These are phyloP conservation scores for Tuber aestivum DNA, from an alignment of 495 filamentous ascomycete species.

Conservation along the genomic window DNA sequence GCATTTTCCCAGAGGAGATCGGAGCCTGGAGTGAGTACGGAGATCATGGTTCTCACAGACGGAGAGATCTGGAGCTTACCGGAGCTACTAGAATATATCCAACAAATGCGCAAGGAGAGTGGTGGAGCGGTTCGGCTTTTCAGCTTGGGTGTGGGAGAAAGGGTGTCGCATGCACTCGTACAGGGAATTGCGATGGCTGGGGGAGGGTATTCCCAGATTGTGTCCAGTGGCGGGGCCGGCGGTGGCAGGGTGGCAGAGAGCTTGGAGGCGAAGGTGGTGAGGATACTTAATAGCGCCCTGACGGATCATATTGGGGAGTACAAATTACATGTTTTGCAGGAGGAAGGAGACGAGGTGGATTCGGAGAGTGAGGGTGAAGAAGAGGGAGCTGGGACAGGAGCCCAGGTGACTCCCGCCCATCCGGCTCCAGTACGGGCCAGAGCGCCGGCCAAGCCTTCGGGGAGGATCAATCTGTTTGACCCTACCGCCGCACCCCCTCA, in stretches of 20 bases:
- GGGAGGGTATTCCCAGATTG: constrained; percentile 58
- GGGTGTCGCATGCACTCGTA: constrained; percentile 58
- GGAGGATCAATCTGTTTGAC: constrained; percentile 13
- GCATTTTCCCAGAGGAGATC: constrained; percentile 21
- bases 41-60: constrained; percentile 63
- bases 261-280: constrained; percentile 58
- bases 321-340: constrained; percentile 56
- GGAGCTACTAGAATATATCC: constrained; percentile 51
- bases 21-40: constrained; percentile 50
- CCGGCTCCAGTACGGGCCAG: not conserved
- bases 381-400: constrained; percentile 54
- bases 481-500: constrained; percentile 30
- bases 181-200: constrained; percentile 61
- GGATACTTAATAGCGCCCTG: constrained; percentile 63
- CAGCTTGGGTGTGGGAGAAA: constrained; percentile 57
- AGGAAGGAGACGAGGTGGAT: constrained; percentile 31
- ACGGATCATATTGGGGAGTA: constrained; percentile 58
- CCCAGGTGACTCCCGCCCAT: constrained; percentile 41
- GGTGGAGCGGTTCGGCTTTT: constrained; percentile 56
- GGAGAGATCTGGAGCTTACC: constrained; percentile 59
- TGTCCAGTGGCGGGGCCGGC: constrained; percentile 49
- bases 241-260: constrained; percentile 26
- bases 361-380: constrained; percentile 49
- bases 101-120: constrained; percentile 47
- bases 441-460: constrained; percentile 17